Base-by-base conservation (phyloP, 495 filamentous ascomycete genomes). In the Niebla homalea region DNA sequence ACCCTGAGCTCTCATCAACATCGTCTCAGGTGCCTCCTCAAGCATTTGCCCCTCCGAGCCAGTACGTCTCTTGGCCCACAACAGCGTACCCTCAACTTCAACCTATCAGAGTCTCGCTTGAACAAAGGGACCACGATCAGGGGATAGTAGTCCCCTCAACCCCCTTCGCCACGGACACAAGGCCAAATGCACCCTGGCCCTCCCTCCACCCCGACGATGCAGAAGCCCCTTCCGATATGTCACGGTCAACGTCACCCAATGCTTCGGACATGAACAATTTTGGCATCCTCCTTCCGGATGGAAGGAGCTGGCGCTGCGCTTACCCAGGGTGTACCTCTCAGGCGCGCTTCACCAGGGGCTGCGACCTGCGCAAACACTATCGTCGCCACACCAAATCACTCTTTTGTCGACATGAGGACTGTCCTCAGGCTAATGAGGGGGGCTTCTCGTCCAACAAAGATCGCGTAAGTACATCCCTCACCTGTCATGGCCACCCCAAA, bases 381-480 rank as follows among this genome's bases (percentile, higher is more conserved):
- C 78, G 78, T 57, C 66, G 78, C 0, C 79, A 83, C 59, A 73
- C 69, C 8, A 81, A 81, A 51, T 67, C 75, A 19, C 70, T 80
- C 22, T 80, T 81, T 61, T 83, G 79, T 60, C 77, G 76, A 2
- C 67, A 77, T 50, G 68, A 74, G 51, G 71, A 70, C n/a, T 83
- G 79, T 55, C 72, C 77, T 11, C 75, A 80, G 55, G 64, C 71
- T 5, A 64, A 57, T 6, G 69, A 69, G 16, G 77, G 74, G 10
- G 78, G 78, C 6, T 83, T 83, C 57, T 79, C 74, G 1, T 78
- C 74, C 49, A 79, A 79, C 62, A 83, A 83, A 50, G 79, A 83
- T 49, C 70, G 76, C 15, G 45, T 48, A 19, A 48, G 45, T 26
- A 45, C n/a, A 69, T 48, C 21, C 7, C 6, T 32, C 18, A 15